Evolutionary conservation across 208 protist genomes (phyloP).

Genomic region (Tetramitus jugosus): DNA sequence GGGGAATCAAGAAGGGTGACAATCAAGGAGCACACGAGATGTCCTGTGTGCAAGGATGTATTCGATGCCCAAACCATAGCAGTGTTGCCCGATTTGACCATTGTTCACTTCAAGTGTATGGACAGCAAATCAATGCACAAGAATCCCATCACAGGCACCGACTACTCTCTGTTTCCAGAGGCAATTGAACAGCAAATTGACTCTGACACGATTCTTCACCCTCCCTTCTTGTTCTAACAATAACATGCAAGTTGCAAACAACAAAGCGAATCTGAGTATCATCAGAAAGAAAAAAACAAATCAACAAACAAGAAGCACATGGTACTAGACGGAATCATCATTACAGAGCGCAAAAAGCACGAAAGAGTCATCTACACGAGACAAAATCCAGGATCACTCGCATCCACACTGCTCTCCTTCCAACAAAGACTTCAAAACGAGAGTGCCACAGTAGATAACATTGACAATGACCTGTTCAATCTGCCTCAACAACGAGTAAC

Average conservation of each 20-base stretch:
- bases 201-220: background rate
- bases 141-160: background rate
- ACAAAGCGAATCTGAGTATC: no score
- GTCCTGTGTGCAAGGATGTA: background rate
- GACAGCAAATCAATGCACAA: background rate
- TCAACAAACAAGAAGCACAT: no score
- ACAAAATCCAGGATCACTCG: background rate
- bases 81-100: background rate
- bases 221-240: no score
- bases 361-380: background rate
- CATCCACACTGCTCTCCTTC: no score
- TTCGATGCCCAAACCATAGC: background rate
- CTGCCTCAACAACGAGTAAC: background rate
- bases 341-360: background rate
- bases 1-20: background rate
- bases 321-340: background rate
- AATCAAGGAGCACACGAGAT: background rate
- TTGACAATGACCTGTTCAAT: background rate
- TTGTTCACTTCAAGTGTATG: background rate
- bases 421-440: background rate
- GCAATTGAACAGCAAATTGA: conserved; percentile 8
- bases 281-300: no score
- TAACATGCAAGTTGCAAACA: no score
- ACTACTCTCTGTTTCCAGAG: background rate
- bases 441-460: background rate